These are phyloP conservation scores for Vaccinium macrocarpon DNA, from an alignment of 148 eudicot genomes.

Conservation along the genomic window DNA sequence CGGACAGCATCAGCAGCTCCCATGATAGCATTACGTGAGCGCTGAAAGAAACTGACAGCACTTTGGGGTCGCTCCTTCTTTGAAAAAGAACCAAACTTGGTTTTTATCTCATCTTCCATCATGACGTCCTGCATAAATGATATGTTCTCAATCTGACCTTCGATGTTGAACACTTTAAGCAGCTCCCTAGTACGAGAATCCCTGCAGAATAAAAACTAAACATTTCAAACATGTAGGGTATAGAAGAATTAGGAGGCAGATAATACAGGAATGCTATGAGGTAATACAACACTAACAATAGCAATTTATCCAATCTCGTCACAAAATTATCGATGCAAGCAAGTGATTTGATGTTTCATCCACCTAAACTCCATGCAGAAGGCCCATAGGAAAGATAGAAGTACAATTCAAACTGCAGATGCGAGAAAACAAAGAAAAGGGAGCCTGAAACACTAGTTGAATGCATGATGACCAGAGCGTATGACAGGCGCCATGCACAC, in stretches of 20 bases:
- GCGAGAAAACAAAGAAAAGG: not conserved
- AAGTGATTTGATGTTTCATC: conserved; percentile 5
- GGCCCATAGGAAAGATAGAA: not conserved
- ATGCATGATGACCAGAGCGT: not conserved
- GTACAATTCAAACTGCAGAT: conserved; percentile 1
- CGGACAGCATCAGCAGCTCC: conserved; percentile 99
- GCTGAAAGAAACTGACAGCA: conserved; percentile 69
- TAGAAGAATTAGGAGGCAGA: not conserved
- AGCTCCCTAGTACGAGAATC: conserved; percentile 85
- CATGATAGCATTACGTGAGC: conserved; percentile 89
- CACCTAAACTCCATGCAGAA: not conserved
- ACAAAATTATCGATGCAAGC: not conserved
- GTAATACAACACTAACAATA: not conserved
- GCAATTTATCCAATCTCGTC: not conserved
- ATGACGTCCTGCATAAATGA: conserved; percentile 51
- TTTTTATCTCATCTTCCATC: conserved; percentile 61
- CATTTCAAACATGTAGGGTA: not conserved
- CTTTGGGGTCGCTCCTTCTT: conserved; percentile 76
- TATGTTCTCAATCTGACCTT: conserved; percentile 81
- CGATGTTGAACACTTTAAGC: conserved; percentile 76
- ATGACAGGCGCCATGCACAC: not conserved
- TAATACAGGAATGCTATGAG: not conserved
- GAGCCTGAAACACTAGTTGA: not conserved
- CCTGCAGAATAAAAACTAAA: conserved; percentile 40
- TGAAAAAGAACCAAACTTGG: conserved; percentile 48